phyloP scores from a whole-genome alignment of 2,329 filamentous ascomycete species.

The Alternaria longipes region DNA sequence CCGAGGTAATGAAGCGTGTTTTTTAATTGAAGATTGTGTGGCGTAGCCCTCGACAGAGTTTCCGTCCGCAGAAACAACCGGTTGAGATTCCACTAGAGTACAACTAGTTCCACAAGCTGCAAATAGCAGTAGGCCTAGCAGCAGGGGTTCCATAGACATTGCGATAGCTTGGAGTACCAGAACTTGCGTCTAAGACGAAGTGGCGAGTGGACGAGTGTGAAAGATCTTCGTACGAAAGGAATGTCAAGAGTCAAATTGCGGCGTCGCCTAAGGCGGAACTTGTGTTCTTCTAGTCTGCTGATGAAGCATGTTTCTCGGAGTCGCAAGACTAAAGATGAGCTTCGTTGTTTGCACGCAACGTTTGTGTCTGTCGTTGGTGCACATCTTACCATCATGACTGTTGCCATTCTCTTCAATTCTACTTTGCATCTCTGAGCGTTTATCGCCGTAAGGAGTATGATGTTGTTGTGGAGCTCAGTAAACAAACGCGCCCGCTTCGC shows the following conservation, averaged over 20 bases:
- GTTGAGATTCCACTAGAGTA: neutral
- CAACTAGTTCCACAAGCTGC: neutral
- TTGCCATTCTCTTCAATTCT: neutral
- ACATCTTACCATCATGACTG: neutral
- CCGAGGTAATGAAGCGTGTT: neutral
- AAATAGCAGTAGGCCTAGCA: neutral
- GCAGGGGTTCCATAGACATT: neutral
- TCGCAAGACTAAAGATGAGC: neutral
- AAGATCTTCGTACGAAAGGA: neutral
- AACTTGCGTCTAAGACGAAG: neutral
- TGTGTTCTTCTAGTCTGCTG: neutral
- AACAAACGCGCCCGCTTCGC: neutral
- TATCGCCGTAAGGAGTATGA: neutral
- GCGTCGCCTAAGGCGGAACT: neutral
- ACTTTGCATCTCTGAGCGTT: neutral
- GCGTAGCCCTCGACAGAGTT: neutral
- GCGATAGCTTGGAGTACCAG: neutral
- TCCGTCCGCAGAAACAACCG: neutral
- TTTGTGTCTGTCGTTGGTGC: neutral
- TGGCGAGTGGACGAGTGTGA: neutral
- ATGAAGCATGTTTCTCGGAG: neutral
- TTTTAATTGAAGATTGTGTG: neutral
- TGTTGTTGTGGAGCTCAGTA: neutral
- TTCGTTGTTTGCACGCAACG: neutral
- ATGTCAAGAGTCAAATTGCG: neutral